phyloP scores from a whole-genome alignment of 495 filamentous ascomycete genomes.

The Neurospora tetraspora region DNA sequence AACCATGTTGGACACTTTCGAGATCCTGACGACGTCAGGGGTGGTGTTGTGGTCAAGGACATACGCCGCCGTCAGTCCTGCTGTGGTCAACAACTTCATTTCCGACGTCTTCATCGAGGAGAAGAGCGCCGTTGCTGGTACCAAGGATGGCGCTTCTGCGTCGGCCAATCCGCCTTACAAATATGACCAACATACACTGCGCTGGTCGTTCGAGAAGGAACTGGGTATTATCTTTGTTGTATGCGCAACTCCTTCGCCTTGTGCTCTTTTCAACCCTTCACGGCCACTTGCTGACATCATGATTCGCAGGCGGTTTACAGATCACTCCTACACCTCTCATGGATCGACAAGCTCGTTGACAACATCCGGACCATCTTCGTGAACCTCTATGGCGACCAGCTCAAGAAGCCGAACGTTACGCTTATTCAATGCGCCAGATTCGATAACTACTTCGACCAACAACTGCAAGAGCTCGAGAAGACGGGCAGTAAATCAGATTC shows the following conservation, averaged over 20 bases:
- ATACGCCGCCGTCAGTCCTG: constrained; percentile 67
- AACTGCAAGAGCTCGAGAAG: constrained; percentile 73
- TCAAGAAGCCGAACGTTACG: constrained; percentile 70
- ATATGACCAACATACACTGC: constrained; percentile 88
- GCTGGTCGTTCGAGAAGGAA: constrained; percentile 88
- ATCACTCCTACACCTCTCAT: constrained; percentile 85
- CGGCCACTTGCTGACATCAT: constrained; percentile 2
- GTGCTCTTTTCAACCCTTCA: neutral
- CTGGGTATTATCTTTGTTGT: constrained; percentile 94
- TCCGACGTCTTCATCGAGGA: constrained; percentile 96
- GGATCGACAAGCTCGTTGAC: constrained; percentile 94
- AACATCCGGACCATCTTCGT: constrained; percentile 87
- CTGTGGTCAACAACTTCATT: constrained; percentile 89
- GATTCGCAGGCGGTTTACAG: constrained; percentile 85
- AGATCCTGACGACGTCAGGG: constrained; percentile 90
- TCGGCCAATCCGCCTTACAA: constrained; percentile 63
- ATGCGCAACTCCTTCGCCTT: constrained; percentile 23
- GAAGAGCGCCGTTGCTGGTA: constrained; percentile 49
- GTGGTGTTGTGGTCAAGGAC: constrained; percentile 93
- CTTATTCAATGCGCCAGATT: constrained; percentile 67
- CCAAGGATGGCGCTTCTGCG: constrained; percentile 47
- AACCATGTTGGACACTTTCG: constrained; percentile 85
- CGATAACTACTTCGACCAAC: constrained; percentile 89
- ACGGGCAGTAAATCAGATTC: constrained; percentile 23
- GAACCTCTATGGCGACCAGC: constrained; percentile 75